A percentile compares a stretch with the other conserved stretches of the same genome.
Conservation (phyloP, 805 yeast species). For the Ascoidea asiatica region DNA sequence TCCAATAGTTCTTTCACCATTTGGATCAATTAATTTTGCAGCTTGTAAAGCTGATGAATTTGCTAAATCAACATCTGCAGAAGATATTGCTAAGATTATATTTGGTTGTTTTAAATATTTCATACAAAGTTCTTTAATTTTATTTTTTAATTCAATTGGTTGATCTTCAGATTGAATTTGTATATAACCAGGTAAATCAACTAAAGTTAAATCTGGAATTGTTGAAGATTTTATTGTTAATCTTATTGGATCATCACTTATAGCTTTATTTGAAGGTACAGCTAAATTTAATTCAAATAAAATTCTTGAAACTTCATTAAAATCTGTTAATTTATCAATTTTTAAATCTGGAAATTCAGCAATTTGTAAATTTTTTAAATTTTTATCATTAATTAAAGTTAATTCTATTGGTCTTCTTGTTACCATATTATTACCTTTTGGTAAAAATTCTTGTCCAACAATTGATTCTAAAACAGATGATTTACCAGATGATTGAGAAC, state of each 20-base stretch:
- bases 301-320: conserved; percentile 78
- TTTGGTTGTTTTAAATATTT: conserved; percentile 84
- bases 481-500: conserved; percentile 95
- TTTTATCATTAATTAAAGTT: conserved; percentile 81
- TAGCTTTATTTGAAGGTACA: conserved; percentile 74
- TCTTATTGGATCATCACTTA: conserved; percentile 89
- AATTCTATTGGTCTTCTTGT: conserved; percentile 95
- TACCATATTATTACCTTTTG: conserved; percentile 97
- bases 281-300: conserved; percentile 83
- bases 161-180: conserved; percentile 96
- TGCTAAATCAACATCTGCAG: conserved; percentile 97
- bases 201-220: conserved; percentile 86
- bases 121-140: conserved; percentile 70
- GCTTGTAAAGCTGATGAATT: conserved; percentile 92
- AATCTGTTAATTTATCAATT: conserved; percentile 72
- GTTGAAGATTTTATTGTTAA: conserved; percentile 78
- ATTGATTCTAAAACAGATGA: conserved; percentile 91
- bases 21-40: conserved; percentile 78
- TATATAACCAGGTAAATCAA: conserved; percentile 95
- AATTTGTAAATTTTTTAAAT: conserved; percentile 42
- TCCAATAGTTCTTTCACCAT: conserved; percentile 92
- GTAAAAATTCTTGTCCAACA: conserved; percentile 96
- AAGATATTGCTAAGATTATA: conserved; percentile 87
- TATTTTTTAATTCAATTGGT: conserved; percentile 69
- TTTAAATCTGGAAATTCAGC: conserved; percentile 92